Base-by-base conservation (phyloP, 163 green algal species). In the Trebouxia gelatinosa region DNA sequence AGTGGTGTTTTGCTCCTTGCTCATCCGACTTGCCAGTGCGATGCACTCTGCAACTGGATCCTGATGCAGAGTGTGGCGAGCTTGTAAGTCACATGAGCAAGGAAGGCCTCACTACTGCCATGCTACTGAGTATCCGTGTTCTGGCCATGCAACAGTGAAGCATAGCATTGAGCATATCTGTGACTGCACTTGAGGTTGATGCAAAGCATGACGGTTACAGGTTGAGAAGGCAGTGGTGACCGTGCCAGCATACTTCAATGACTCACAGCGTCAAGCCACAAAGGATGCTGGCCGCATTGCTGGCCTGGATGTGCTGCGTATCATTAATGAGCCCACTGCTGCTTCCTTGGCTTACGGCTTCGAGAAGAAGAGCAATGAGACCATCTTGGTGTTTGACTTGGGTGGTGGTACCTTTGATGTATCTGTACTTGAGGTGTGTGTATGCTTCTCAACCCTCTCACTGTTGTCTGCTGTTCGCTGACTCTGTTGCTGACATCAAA, bases 221-320 rank as follows among this genome's bases (percentile, higher is more conserved):
- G 81, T 99, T 0, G 88, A 92, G 83, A 98, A 98, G 87, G 96
- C 96, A 1, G 96, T 99, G 23, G 95, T 99, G 76, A 99, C 96
- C 34, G 96, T 99, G 57, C 95, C 95, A 21, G 95, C 96, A 16
- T 99, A 99, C 90, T 99, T 99, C 93, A 99, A 99, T 86, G 96
- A 99, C 87, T 95, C 87, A 16, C 96, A 99, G 88, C 87, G 96
- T 77, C 94, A 95, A 86, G 92, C 92, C 3, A 97, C 92, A 71
- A 97, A 96, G 87, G 96, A 99, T 79, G 96, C 96, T 35, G 96
- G 96, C n/a, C 93, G 94, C 78, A 99, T 99, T 83, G 96, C 94
- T n/a, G 96, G 96, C 65, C 81, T 99, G 39, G 96, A 99, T 48
- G 94, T 98, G 57, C 90, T 97, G 85, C 93, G 95, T 75, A 99